Conservation (phyloP, 306 rosid genomes). For the Potentilla sterilis region DNA sequence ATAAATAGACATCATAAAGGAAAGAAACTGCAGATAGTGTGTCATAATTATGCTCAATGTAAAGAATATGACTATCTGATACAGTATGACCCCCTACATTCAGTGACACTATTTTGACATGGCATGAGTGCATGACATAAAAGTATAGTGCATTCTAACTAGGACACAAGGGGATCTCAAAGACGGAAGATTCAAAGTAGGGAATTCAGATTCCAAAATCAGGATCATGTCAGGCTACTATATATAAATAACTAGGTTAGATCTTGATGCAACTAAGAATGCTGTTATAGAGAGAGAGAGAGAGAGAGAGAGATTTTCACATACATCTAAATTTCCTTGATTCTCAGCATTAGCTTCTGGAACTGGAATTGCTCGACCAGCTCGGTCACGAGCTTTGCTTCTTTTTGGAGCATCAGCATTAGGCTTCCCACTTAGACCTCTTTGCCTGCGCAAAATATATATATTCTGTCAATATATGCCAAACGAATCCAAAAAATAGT, state of each 20-base stretch:
- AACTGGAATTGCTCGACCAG: conserved; percentile 76
- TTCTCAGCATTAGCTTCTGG: conserved; percentile 98
- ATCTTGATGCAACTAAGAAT: conserved; percentile 8
- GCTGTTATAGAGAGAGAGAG: not conserved
- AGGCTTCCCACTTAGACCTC: conserved; percentile 65
- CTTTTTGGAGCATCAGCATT: conserved; percentile 64
- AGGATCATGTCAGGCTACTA: not conserved
- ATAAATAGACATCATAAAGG: not conserved
- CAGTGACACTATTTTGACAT: not conserved
- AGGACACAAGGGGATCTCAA: not conserved
- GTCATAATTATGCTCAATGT: not conserved
- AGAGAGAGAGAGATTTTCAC: conserved; percentile 20
- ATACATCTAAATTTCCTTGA: conserved; percentile 88
- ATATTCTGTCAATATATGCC: conserved; percentile 26
- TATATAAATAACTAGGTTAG: not conserved
- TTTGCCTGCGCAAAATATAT: conserved; percentile 59
- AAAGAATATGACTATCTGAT: not conserved
- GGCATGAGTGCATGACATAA: not conserved
- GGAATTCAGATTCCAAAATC: not conserved
- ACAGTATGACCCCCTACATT: not conserved
- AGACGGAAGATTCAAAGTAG: not conserved
- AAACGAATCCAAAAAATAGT: conserved; percentile 20
- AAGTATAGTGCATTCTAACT: not conserved
- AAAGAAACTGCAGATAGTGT: not conserved
- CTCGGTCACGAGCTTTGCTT: conserved; percentile 69